Base-by-base conservation (phyloP, 192 early-diverging fungal genomes). In the Dissophora ornata region DNA sequence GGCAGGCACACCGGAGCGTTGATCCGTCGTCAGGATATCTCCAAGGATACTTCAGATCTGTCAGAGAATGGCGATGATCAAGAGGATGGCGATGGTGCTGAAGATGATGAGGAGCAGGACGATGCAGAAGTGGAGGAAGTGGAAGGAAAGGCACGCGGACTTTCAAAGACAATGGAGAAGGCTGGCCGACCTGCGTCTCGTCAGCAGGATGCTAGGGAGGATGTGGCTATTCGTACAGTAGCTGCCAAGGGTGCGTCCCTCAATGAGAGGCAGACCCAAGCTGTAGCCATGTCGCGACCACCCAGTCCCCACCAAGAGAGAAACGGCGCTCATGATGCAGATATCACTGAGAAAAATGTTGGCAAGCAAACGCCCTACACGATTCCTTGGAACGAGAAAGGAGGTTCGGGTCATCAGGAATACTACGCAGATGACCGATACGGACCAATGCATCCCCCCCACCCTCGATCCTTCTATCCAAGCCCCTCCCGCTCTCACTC, bases 401-500 rank as follows among this genome's bases (percentile, higher is more conserved):
- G 62, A 25, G n/a, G n/a, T n/a, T 32, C 56, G 22, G 25, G 47
- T 28, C 56, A 45, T 13, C 52, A 53, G 30, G 68, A 69, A 18
- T 52, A 46, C 44, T 63, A 62, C 63, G 60, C n/a, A 24, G 69
- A 62, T 21, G 60, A 62, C 9, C 54, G 46, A 6, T 62, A 57
- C 15, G 34, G 51, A 13, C 30, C 44, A 12, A 46, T 52, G 34
- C 38, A 45, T 10, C 21, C 67, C 0, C 45, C 69, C 21, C 67
- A 69, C 15, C 58, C 69, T 11, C 70, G 62, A 6, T 74, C 62
- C 5, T 65, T 58, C 22, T 74, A 74, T 38, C 71, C 73, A 15
- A 62, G 63, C 46, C 65, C 73, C 0, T 62, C 65, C 3, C 53
- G 55, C 13, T 50, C 63, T 8, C 63, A 64, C 22, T 67, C 73